phyloP scores from a whole-genome alignment of 1,284 basidiomycete genomes.

The Marasmius oreades region DNA sequence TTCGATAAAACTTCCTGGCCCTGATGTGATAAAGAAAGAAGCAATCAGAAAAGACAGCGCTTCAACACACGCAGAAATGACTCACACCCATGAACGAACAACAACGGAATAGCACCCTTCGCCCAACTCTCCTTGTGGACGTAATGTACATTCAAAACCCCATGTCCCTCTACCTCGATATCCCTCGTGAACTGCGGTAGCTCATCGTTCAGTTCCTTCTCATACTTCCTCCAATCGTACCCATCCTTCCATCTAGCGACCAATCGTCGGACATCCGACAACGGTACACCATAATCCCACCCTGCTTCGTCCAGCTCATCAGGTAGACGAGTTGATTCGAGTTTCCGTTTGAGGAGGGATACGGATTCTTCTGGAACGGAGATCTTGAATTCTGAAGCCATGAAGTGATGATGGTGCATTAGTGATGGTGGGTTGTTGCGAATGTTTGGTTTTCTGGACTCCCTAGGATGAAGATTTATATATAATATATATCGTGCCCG shows the following conservation, averaged over 20 bases:
- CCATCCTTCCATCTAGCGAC: slow-evolving; percentile 39
- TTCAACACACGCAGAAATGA: slow-evolving; percentile 10
- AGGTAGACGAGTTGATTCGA: slow-evolving; percentile 39
- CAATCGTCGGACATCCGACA: slow-evolving; percentile 41
- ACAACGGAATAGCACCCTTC: slow-evolving; percentile 41
- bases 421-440: no score
- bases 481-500: no score
- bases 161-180: slow-evolving; percentile 40
- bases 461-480: no score
- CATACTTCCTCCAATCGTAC: slow-evolving; percentile 46
- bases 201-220: slow-evolving; percentile 39
- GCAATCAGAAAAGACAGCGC: neutral
- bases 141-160: slow-evolving; percentile 44
- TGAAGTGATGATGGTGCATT: no score
- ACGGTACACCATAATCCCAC: slow-evolving; percentile 43
- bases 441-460: no score
- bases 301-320: slow-evolving; percentile 45
- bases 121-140: slow-evolving; percentile 43
- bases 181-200: slow-evolving; percentile 47
- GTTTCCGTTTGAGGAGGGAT: slow-evolving; percentile 34
- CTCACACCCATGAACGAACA: slow-evolving; percentile 54
- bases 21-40: slow-evolving; percentile 30
- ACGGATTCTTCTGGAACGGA: slow-evolving; percentile 36
- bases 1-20: slow-evolving; percentile 61
- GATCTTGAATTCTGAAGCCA: slow-evolving; percentile 32